Percentiles rank a stretch among this genome's conserved stretches.
Evolutionary conservation across 805 yeast genomes (phyloP).

Genomic region (Ogataea polymorpha): DNA sequence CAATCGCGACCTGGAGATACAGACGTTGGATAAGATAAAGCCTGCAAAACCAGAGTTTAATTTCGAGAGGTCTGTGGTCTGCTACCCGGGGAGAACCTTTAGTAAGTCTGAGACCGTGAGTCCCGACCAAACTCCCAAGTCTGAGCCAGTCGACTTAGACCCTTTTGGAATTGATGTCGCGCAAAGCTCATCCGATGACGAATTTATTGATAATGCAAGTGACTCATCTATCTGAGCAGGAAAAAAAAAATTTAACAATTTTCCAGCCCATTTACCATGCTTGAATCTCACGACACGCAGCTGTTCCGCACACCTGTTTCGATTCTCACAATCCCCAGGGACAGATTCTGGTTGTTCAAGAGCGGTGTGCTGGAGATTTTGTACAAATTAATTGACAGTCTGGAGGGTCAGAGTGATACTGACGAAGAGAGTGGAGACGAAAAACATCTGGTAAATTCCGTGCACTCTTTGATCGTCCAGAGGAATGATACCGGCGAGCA

Average conservation of each 20-base stretch:
- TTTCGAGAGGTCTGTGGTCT: constrained; percentile 14
- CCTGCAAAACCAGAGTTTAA: constrained; percentile 32
- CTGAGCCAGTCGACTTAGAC: constrained; percentile 1
- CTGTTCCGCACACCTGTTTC: constrained; percentile 44
- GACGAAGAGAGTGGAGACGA: constrained; percentile 11
- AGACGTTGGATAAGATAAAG: constrained; percentile 41
- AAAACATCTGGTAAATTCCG: constrained; percentile 10
- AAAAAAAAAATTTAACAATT: neutral
- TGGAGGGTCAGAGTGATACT: constrained; percentile 20
- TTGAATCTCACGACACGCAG: constrained; percentile 36
- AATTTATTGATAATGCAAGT: neutral
- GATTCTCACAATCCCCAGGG: constrained; percentile 51
- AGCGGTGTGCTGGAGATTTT: constrained; percentile 49
- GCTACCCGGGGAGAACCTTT: constrained; percentile 25
- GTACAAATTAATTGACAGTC: constrained; percentile 34
- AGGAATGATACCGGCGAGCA: constrained; percentile 8
- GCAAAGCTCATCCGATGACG: constrained; percentile 6
- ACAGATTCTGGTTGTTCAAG: constrained; percentile 50
- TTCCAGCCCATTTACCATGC: neutral
- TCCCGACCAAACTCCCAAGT: too few relatives aligned
- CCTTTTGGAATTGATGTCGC: constrained; percentile 10
- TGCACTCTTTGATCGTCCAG: constrained; percentile 15
- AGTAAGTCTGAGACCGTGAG: too few relatives aligned
- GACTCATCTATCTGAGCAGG: constrained; percentile 3
- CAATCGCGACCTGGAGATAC: constrained; percentile 55